A percentile compares a stretch with the other conserved stretches of the same genome.
Evolutionary conservation across 129 eudicot genomes (phyloP).

Genomic region (Centrapalus pauciflorus): DNA sequence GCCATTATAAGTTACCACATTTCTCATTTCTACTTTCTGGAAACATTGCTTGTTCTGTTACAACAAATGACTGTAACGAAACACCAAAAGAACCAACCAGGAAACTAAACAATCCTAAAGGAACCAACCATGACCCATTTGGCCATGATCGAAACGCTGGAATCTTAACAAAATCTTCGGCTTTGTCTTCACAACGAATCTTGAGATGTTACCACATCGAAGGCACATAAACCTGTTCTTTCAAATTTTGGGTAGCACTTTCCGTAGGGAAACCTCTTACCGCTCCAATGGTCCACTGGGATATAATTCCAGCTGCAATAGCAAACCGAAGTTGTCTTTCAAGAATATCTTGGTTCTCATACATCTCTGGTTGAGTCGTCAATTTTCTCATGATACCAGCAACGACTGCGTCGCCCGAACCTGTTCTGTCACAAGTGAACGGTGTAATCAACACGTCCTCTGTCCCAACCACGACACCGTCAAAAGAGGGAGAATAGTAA

Average conservation of each 20-base stretch:
- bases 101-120: too few species aligned
- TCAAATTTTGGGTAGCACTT: conserved; percentile 87
- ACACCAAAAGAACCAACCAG: too few species aligned
- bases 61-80: background rate
- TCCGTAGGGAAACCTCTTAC: conserved; percentile 92
- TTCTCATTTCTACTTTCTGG: background rate
- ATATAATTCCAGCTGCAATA: conserved; percentile 83
- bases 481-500: conserved; percentile 70
- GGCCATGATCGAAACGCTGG: background rate
- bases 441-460: conserved; percentile 95
- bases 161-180: background rate
- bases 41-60: too few species aligned
- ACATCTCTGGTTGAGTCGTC: conserved; percentile 73
- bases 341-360: conserved; percentile 56
- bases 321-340: conserved; percentile 88
- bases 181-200: background rate
- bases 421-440: conserved; percentile 89
- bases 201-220: conserved; percentile 64
- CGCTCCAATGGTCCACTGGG: conserved; percentile 98
- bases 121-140: too few species aligned
- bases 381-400: conserved; percentile 84
- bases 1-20: background rate
- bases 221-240: conserved; percentile 95
- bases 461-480: conserved; percentile 83
- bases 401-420: conserved; percentile 96